phyloP scores from a whole-genome alignment of 1,139 yeast species.

The Martiniozyma asiatica region DNA sequence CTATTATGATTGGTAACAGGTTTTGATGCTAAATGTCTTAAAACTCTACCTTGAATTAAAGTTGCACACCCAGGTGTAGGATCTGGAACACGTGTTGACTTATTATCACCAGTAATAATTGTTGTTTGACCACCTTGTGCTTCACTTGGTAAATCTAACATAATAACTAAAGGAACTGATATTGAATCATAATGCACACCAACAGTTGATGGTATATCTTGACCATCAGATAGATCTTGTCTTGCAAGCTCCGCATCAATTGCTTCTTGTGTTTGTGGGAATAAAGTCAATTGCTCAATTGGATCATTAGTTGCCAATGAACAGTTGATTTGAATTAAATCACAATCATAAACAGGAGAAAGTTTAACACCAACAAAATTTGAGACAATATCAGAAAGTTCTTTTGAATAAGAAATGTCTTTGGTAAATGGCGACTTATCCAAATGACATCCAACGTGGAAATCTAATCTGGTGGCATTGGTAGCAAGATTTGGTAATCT shows the following conservation, averaged over 20 bases:
- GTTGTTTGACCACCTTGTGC: conserved; percentile 29
- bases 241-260: conserved; percentile 6
- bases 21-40: conserved; percentile 26
- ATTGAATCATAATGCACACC: conserved; percentile 27
- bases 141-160: conserved; percentile 23
- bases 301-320: conserved; percentile 21
- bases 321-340: conserved; percentile 24
- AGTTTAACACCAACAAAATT: no score
- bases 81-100: conserved; percentile 23
- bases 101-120: conserved; percentile 24
- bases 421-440: no score
- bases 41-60: conserved; percentile 26
- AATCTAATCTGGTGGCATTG: no score
- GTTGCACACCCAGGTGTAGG: conserved; percentile 27
- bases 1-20: conserved; percentile 26
- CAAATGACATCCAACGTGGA: no score
- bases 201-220: conserved; percentile 18
- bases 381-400: no score
- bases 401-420: no score
- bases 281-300: conserved; percentile 9
- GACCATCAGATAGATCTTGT: conserved; percentile 14
- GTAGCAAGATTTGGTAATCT: conserved; percentile 23
- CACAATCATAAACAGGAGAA: conserved; percentile 24
- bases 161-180: conserved; percentile 24
- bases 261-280: conserved; percentile 13